A percentile compares a stretch with the other conserved stretches of the same genome.
phyloP scores from a whole-genome alignment of 1,284 basidiomycete genomes.

The Boletus smithii region DNA sequence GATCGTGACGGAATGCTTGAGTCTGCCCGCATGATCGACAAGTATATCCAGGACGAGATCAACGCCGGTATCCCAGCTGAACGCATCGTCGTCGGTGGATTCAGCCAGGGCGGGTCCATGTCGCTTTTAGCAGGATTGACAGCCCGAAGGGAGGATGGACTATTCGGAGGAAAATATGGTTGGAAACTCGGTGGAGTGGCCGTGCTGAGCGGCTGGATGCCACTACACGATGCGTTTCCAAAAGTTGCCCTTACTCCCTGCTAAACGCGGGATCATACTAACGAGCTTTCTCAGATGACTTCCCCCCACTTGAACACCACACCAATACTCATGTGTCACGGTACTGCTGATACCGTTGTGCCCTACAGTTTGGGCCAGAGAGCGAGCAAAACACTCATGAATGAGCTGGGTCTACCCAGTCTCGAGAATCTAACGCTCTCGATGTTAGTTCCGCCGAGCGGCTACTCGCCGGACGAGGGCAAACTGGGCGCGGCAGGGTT shows the following conservation, averaged over 20 bases:
- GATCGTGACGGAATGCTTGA: conserved; percentile 67
- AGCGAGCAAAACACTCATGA: conserved; percentile 55
- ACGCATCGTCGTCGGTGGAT: conserved; percentile 79
- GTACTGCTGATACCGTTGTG: conserved; percentile 74
- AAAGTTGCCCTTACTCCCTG: conserved; percentile 21
- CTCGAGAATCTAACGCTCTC: conserved; percentile 29
- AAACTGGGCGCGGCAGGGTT: conserved; percentile 42
- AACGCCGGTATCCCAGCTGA: conserved; percentile 64
- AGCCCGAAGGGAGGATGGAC: conserved; percentile 36
- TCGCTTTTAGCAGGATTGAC: conserved; percentile 71
- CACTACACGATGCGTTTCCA: conserved; percentile 41
- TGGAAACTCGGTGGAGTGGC: conserved; percentile 70
- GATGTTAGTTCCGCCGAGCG: conserved; percentile 22
- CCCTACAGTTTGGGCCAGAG: conserved; percentile 45
- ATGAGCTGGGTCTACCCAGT: conserved; percentile 45
- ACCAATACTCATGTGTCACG: conserved; percentile 90
- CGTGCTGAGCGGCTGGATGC: conserved; percentile 76
- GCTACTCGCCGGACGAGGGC: conserved; percentile 22
- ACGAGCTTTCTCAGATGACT: conserved; percentile 45
- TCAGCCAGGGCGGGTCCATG: conserved; percentile 86
- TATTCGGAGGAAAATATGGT: conserved; percentile 31
- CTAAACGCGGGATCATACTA: conserved; percentile 1
- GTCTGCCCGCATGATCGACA: conserved; percentile 59
- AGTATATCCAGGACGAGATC: conserved; percentile 73
- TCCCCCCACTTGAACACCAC: conserved; percentile 53